Base-by-base conservation (phyloP, 306 rosid genomes). In the Fagus crenata region DNA sequence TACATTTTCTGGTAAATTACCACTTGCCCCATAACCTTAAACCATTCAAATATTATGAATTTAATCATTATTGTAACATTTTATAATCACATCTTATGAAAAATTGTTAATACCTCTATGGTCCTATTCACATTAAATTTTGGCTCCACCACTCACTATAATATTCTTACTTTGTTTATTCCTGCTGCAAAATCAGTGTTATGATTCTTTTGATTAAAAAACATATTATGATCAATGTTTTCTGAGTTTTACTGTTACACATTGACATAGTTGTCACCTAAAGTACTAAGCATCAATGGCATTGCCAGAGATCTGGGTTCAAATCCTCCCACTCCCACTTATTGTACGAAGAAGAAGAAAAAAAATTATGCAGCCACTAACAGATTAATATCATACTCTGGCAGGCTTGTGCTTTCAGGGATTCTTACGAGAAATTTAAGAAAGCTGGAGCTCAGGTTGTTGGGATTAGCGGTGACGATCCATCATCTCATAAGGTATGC, bases 321-420 rank as follows among this genome's bases (percentile, higher is more conserved):
- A 22, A 22, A 22, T 22, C 28, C 28, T 22, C 28, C 28, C 28
- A 22, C 28, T 22, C 28, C 28, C 28, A 22, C 28, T 22, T 22
- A 22, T 22, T 22, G 28, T 22, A 22, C 28, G 28, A 22, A 22
- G 28, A 22, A 22, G 28, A 22, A 22, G 0, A 22, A 22, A 22
- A 22, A 22, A 22, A 17, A 32, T 41, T 49, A n/a, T 31, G 68
- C 81, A 5, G 37, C 59, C 40, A 73, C 69, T 81, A 40, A 77
- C 67, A 58, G 42, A 37, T 74, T 43, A 49, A 11, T 46, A 46
- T 46, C 11, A 17, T 32, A 49, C 31, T 17, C 49, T 5, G 28
- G 75, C 83, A 95, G 99, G 99, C 99, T 18, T 95, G 99, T 37
- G 98, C 99, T 85, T 95, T 95, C 84, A 89, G 99, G 87, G 99